Evolutionary conservation across 2,329 filamentous ascomycete species (phyloP), one percentile per base, ranked within the genome.

Genomic region (Penicillium expansum): DNA sequence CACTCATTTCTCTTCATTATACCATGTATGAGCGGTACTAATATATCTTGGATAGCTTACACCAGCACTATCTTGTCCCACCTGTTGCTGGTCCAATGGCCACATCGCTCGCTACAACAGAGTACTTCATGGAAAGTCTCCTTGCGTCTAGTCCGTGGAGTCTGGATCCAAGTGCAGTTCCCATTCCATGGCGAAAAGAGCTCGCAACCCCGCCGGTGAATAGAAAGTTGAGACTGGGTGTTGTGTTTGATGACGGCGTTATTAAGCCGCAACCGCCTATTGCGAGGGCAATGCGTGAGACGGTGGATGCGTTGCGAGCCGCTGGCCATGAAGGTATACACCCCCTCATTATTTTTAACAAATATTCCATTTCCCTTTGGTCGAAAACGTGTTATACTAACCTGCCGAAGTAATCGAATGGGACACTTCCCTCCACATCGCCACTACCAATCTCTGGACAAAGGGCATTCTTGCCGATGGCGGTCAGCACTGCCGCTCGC

Each of bases 241-340:
- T 87, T 1, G 72, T 86, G 29, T 82, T 80, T 76, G 77, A 83
- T 67, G 84, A 87, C 58, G 82, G 80, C 0, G 76, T 86, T 7
- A 82, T 86, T 0, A 79, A 77, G 59, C 83, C 83, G 0, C 84
- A 86, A 55, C 85, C 85, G 0, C 84, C 84, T 0, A 76, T 87
- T 18, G 71, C 73, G 1, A 74, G 85, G 29, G 86, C 84, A 0
- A 67, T 90, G 48, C 69, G 73, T 3, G 69, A 76, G 6, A 72
- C n/a, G 0, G 77, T 76, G 0, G 69, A 74, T 79, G 86, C 35
- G 68, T 87, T 55, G 72, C 86, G 2, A 79, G 85, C 8, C 83
- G 85, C 80, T 67, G 82, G 62, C 71, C 82, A 20, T 75, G 79
- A 60, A 77, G 81, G 66, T 49, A 24, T 35, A 22, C 11, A 32